phyloP scores from a whole-genome alignment of 441 rosid genomes.

The Jatropha multifida region DNA sequence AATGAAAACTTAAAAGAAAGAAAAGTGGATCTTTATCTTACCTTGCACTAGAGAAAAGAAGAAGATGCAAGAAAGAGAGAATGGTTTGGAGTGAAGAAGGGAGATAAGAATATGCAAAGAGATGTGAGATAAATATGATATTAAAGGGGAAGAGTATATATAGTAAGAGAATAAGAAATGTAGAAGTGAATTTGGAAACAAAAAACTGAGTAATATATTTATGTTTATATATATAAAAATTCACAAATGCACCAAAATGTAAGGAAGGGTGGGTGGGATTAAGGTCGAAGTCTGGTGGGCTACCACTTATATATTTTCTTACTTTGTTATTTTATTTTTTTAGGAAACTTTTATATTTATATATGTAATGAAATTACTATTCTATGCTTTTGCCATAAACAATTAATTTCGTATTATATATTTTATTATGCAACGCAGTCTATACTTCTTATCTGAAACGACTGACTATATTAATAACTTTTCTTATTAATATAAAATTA shows the following conservation, averaged over 20 bases:
- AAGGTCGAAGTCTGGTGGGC: constrained; percentile 18
- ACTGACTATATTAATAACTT: too few relatives aligned
- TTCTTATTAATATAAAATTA: too few relatives aligned
- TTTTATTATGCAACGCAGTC: neutral
- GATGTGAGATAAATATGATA: neutral
- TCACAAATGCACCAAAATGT: neutral
- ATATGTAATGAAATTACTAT: neutral
- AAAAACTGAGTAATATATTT: neutral
- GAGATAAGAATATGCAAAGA: constrained; percentile 39
- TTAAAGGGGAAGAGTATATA: neutral
- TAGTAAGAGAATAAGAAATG: neutral
- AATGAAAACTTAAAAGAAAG: neutral
- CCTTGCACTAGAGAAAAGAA: constrained; percentile 36
- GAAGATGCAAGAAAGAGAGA: constrained; percentile 16
- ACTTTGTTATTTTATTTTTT: too few relatives aligned
- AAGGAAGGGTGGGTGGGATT: constrained; percentile 26
- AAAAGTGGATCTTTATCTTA: constrained; percentile 21
- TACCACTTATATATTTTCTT: neutral
- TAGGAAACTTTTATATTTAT: too few relatives aligned
- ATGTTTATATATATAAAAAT: neutral
- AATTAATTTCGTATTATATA: neutral
- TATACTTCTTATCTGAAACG: neutral
- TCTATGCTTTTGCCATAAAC: neutral
- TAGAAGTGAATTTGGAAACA: neutral
- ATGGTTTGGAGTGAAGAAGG: constrained; percentile 32